Evolutionary conservation across 768 basidiomycete genomes (phyloP), one percentile per base, ranked within the genome.

Genomic region (Mycena vulgaris): DNA sequence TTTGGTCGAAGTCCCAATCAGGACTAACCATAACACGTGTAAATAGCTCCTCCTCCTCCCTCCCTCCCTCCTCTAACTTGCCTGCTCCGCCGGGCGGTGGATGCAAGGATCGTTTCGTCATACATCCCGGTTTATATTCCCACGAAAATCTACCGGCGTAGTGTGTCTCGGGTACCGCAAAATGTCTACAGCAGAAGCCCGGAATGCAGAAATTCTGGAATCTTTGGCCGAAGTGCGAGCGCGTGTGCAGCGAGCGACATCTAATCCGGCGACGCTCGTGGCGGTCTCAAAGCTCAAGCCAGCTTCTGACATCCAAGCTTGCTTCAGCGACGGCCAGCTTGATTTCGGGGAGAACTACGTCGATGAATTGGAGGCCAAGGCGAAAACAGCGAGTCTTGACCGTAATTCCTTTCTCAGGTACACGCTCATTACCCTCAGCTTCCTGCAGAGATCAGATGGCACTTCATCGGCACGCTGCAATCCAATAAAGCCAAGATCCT

Each of bases 311-410:
- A 90, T 99, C 68, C 84, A 90, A 30, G 93, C 92, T 13, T 94
- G 95, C 73, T 95, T 94, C 77, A 87, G 93, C 57, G 85, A 86
- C 17, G 95, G 93, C 0, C 94, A 98, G 71, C 84, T 91, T 2
- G 95, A 97, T 79, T 99, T 99, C 77, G 98, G 98, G 9, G 98
- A 99, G 83, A 99, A 99, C 79, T 99, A 98, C 77, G 95, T 96
- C 14, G 93, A 97, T 74, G 97, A 99, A 76, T 81, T 99, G 69
- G 92, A 90, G 42, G 95, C 95, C 35, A 98, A 98, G 78, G 95
- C 96, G 0, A 83, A 83, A 66, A 83, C 87, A 76, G 93, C 94
- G 78, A 70, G 31, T 47, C 4, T 37, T 88, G 81, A 52, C 25
- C 21, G 9, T 45, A 23, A 48, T 35, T n/a, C 48, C 47, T 8